Evolutionary conservation across 345 rosid genomes (phyloP), one percentile per base, ranked within the genome.

Genomic region (Anastatica hierochuntica): DNA sequence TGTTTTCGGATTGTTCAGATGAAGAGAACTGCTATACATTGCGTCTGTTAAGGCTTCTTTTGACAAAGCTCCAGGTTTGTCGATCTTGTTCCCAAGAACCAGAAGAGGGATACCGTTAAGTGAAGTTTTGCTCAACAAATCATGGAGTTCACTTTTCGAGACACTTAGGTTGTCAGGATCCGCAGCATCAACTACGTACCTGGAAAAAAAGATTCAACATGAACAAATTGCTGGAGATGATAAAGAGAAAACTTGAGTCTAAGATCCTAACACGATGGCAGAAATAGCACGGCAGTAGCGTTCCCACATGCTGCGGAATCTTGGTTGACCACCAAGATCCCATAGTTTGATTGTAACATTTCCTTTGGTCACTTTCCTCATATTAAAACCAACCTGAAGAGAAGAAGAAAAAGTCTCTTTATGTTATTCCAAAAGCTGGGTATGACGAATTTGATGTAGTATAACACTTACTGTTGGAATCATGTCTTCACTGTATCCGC

Each of bases 231-330:
- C n/a, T 39, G 39, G 20, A 58, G 48, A 14, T 15, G 56, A n/a
- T n/a, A n/a, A n/a, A n/a, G n/a, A n/a, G n/a, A n/a, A n/a, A n/a
- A n/a, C n/a, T n/a, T n/a, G n/a, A n/a, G n/a, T n/a, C n/a, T n/a
- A n/a, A n/a, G 66, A 42, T 50, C 10, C 65, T 59, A 79, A 88
- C 96, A 84, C 94, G 43, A 88, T 84, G 8, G 96, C 90, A 47
- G 94, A 84, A 67, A 84, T 90, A 19, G 94, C 77, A 65, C 94
- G 96, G 24, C 94, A 88, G 40, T 88, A 88, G 18, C 96, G 76
- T 73, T 88, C 94, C 96, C 94, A 88, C 96, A 88, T 88, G 49
- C 96, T 84, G 69, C 96, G 94, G 65, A 88, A 84, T 71, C 96
- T 78, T 40, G 96, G 96, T 59, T 85, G 84, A 74, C 97, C 97